A percentile compares a stretch with the other conserved stretches of the same genome.
phyloP scores from a whole-genome alignment of 1,284 basidiomycete genomes.

The Singerocomus rubriflavus region DNA sequence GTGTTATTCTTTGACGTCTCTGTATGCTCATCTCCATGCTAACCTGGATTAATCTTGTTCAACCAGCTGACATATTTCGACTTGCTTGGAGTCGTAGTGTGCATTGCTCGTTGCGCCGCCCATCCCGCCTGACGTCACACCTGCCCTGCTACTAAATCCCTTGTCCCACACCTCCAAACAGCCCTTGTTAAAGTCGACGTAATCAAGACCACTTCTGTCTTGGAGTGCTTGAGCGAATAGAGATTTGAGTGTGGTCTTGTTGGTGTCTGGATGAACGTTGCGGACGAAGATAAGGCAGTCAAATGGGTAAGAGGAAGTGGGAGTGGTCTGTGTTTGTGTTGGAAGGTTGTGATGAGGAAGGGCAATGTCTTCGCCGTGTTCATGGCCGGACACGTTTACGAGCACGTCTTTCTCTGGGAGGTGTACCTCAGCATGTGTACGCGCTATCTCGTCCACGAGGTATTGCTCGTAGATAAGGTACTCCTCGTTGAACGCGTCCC shows the following conservation, averaged over 20 bases:
- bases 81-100: no score
- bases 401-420: neutral
- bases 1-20: no score
- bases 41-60: no score
- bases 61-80: no score
- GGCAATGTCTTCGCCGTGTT: neutral
- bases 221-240: conserved; percentile 49
- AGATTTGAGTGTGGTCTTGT: conserved; percentile 69
- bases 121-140: no score
- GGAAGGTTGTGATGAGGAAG: neutral
- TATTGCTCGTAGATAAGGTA: conserved; percentile 56
- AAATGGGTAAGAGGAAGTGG: conserved; percentile 49
- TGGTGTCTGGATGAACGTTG: conserved; percentile 67
- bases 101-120: no score
- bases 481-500: conserved; percentile 61
- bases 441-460: conserved; percentile 47
- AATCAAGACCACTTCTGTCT: conserved; percentile 42
- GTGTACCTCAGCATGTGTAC: conserved; percentile 17
- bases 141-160: no score
- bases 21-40: no score
- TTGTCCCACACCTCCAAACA: no score
- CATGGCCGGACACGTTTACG: neutral
- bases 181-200: no score
- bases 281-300: conserved; percentile 67
- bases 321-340: conserved; percentile 21